Evolutionary conservation across 2,329 filamentous ascomycete genomes (phyloP).

Genomic region (Fusarium luffae): DNA sequence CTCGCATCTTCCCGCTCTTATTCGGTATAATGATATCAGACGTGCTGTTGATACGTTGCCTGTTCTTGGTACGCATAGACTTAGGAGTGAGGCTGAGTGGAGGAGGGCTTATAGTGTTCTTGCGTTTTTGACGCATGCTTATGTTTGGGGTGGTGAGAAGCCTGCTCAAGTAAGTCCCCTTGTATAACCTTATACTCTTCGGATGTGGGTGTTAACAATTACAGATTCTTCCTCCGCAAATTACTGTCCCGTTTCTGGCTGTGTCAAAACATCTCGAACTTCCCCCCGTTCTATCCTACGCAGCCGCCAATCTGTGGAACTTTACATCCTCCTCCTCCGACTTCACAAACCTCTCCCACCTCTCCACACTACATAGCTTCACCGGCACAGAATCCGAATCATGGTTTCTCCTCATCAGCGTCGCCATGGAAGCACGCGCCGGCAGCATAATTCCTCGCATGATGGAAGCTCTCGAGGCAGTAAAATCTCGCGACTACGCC

Average conservation of each 20-base stretch:
- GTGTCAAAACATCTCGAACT: slow-evolving; percentile 80
- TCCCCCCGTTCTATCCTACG: slow-evolving; percentile 91
- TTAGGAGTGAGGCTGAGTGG: slow-evolving; percentile 78
- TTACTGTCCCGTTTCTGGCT: slow-evolving; percentile 80
- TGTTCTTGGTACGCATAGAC: slow-evolving; percentile 71
- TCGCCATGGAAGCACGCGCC: slow-evolving; percentile 87
- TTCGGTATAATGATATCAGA: slow-evolving; percentile 71
- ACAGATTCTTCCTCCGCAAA: slow-evolving; percentile 75
- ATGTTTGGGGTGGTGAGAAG: slow-evolving; percentile 86
- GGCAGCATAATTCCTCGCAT: slow-evolving; percentile 80
- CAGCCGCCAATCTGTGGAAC: slow-evolving; percentile 90
- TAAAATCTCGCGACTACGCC: slow-evolving; percentile 67
- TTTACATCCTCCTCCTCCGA: slow-evolving; percentile 68
- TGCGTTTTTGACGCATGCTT: slow-evolving; percentile 83
- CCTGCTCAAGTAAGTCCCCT: slow-evolving; percentile 71
- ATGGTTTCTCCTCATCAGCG: slow-evolving; percentile 93
- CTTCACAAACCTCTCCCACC: slow-evolving; percentile 73
- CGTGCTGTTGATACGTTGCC: slow-evolving; percentile 73
- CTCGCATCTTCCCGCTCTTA: slow-evolving; percentile 72
- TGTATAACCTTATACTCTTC: accelerated
- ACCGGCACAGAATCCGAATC: slow-evolving; percentile 91
- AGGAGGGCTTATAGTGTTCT: slow-evolving; percentile 82
- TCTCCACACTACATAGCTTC: slow-evolving; percentile 81
- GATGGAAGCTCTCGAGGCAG: slow-evolving; percentile 78
- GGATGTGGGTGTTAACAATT: slow-evolving; percentile 21